Evolutionary conservation across 768 basidiomycete genomes (phyloP), one percentile per base, ranked within the genome.

Genomic region (Rhodotorula sphaerocarpa): DNA sequence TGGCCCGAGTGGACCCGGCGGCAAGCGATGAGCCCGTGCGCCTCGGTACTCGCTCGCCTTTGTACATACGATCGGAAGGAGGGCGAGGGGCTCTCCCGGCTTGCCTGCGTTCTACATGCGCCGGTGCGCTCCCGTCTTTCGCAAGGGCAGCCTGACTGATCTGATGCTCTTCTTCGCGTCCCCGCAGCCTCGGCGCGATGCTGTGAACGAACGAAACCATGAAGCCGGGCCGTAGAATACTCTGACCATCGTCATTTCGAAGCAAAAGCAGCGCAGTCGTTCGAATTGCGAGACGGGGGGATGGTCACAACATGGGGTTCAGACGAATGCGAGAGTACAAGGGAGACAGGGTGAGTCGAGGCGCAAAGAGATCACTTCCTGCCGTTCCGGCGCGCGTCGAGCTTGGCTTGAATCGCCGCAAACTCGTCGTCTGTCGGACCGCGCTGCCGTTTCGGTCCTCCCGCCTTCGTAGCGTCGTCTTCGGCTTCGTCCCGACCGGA

Each of bases 361-460:
- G 46, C 15, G 14, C 7, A 25, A 30, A 25, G 16, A 46, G 16
- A 23, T 31, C 18, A 10, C 46, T 45, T 47, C 21, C 23, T 33
- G 12, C 23, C 50, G 31, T 42, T 58, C 16, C 66, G 47, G 42
- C 48, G 48, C 34, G 61, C 61, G 25, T 63, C 62, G 14, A 67
- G 34, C 60, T 59, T 64, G 7, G 55, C 66, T 68, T 75, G 74
- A 47, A 70, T 74, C 67, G 74, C 74, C 30, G 50, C 66, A 58
- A 70, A 70, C 34, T 70, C 70, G 50, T 67, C 67, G 34, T 73
- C 66, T 0, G 63, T 66, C 47, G 65, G 71, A 48, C 66, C 69
- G 66, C 74, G 59, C 50, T 31, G 30, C 18, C 46, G 15, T 23
- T 66, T 61, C 46, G 70, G 70, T 59, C 73, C 50, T 60, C 71